A percentile compares a stretch with the other conserved stretches of the same genome.
These are phyloP conservation scores for Parafenestella ontariensis DNA, from an alignment of 2,329 filamentous ascomycete species.

Conservation along the genomic window DNA sequence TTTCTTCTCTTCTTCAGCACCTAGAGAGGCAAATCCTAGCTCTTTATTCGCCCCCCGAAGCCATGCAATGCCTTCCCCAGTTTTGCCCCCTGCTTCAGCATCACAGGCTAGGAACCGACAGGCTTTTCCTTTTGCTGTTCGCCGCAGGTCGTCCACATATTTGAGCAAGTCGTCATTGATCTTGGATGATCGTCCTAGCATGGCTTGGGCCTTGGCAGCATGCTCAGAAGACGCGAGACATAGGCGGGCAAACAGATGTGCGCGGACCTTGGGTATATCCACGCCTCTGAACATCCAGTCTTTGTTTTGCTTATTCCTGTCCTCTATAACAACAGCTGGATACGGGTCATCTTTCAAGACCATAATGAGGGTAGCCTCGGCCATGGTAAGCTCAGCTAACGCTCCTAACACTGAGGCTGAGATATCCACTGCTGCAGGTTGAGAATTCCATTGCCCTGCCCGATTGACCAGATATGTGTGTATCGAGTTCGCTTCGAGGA, in stretches of 20 bases:
- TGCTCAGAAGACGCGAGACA: conserved; percentile 90
- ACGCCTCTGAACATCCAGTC: conserved; percentile 98
- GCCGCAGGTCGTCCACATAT: conserved; percentile 78
- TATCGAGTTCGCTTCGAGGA: conserved; percentile 80
- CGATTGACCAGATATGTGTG: conserved; percentile 74
- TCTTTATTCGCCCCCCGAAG: conserved; percentile 77
- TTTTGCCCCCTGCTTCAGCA: conserved; percentile 80
- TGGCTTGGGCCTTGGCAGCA: conserved; percentile 72
- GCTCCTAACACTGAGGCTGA: conserved; percentile 54
- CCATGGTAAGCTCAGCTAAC: conserved; percentile 70
- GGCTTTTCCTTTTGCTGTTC: conserved; percentile 80
- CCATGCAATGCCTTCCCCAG: conserved; percentile 88
- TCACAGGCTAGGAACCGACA: conserved; percentile 92
- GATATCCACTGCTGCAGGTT: conserved; percentile 50
- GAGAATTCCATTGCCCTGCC: conserved; percentile 51
- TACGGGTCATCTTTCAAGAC: conserved; percentile 96
- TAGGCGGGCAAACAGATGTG: conserved; percentile 84
- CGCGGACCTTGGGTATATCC: conserved; percentile 85
- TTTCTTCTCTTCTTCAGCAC: conserved; percentile 52
- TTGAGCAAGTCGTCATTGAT: conserved; percentile 71
- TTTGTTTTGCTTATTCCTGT: conserved; percentile 80
- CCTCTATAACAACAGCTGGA: conserved; percentile 79
- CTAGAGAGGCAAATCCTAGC: conserved; percentile 66
- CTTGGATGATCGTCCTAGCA: conserved; percentile 53
- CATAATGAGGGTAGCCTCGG: conserved; percentile 87